Base-by-base conservation (phyloP, 129 eudicot genomes). In the Pittosporum tobira region DNA sequence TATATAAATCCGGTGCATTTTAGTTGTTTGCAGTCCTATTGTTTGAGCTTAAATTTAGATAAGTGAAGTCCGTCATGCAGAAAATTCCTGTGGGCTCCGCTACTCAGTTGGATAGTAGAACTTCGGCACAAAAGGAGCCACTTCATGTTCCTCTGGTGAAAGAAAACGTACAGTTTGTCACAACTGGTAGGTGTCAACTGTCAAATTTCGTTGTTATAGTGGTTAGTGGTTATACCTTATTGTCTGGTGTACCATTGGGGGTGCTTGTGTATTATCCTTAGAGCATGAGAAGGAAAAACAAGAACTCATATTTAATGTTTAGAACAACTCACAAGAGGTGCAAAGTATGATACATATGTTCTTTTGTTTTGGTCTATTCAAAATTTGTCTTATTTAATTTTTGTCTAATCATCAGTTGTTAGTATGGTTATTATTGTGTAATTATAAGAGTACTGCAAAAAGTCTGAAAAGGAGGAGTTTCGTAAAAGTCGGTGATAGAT, bases 171-270 rank as follows among this genome's bases (percentile, higher is more conserved):
- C 65, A 57, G 37, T 61, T 28, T 67, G 74, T 40, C 47, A 68
- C 59, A 52, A 56, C 63, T 25, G 93, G 94, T 79, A 61, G 48
- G 73, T 57, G 48, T 48, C 37, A 12, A 30, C 57, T 3, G 36
- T 28, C 2, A 40, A 21, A 63, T 59, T 51, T 59, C 7, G 25
- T 7, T 55, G 0, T 55, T 55, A n/a, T n/a, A n/a, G n/a, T n/a
- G n/a, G n/a, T n/a, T 31, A 11, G 43, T 31, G 26, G 27, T 55
- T 36, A 3, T 55, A n/a, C 20, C 45, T 34, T 55, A 5, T 12
- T 16, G 21, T 2, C 40, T 26, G 4, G 19, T 27, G 28, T 34
- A 58, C 37, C 5, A 27, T 18, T 38, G 18, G 9, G 37, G n/a
- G n/a, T n/a, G 22, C 53, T 16, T 50, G 44, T 34, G 47, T 27